Conservation (phyloP, 2,329 filamentous ascomycete species). For the Aspergillus sergii region DNA sequence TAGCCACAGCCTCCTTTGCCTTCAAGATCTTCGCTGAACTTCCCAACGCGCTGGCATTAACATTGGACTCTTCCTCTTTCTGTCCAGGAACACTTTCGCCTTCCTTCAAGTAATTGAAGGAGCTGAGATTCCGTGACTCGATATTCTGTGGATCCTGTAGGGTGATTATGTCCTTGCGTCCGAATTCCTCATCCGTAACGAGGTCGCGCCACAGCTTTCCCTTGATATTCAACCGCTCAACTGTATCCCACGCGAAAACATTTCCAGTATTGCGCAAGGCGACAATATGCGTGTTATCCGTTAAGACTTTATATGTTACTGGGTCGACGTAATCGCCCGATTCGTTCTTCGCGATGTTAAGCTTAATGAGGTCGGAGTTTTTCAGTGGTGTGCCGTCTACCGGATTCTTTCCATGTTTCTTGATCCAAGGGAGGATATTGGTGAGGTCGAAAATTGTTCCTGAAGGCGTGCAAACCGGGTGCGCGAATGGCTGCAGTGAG, state of each 20-base stretch:
- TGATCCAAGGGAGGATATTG: conserved; percentile 90
- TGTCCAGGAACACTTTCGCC: conserved; percentile 68
- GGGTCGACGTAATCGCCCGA: conserved; percentile 92
- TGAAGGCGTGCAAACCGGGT: conserved; percentile 85
- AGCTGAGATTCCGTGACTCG: conserved; percentile 76
- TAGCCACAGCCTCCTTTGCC: conserved; percentile 92
- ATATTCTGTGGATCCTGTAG: conserved; percentile 94
- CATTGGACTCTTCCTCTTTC: conserved; percentile 59
- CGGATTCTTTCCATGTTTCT: conserved; percentile 90
- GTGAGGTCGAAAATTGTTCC: conserved; percentile 95
- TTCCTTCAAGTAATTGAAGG: conserved; percentile 87
- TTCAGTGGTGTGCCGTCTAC: conserved; percentile 79
- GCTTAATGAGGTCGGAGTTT: conserved; percentile 80
- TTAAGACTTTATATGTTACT: conserved; percentile 96
- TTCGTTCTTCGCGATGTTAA: conserved; percentile 90
- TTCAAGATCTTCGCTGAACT: conserved; percentile 80
- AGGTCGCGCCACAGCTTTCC: conserved; percentile 94
- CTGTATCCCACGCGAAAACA: conserved; percentile 94
- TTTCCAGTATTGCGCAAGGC: conserved; percentile 86
- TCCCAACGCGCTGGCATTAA: conserved; percentile 80
- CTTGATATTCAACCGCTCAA: conserved; percentile 95
- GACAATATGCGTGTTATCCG: conserved; percentile 96
- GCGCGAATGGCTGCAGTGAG: conserved; percentile 90
- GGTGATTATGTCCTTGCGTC: conserved; percentile 89
- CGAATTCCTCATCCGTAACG: conserved; percentile 83